Evolutionary conservation across 2,329 filamentous ascomycete species (phyloP), one percentile per base, ranked within the genome.

Genomic region (Penicillium sp.): DNA sequence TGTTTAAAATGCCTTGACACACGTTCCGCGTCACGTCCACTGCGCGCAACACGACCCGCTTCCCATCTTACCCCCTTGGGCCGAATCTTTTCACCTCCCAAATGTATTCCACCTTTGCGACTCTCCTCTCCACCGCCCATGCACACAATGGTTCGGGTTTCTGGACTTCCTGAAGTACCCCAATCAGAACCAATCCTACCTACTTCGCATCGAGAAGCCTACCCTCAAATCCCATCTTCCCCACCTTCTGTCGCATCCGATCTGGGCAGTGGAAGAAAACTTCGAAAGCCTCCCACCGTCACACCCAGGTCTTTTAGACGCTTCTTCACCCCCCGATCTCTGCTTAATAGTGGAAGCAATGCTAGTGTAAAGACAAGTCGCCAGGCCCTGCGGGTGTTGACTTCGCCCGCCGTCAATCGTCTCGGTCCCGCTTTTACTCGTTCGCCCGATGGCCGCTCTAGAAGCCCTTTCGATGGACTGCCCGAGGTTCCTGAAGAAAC

Each of bases 251-350:
- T 75, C 59, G 68, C 69, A 53, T 76, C 73, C 33, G 73, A 75
- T 65, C 65, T 67, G 63, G 73, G 68, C 27, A 57, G 66, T 56
- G 67, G 72, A 53, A 73, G 70, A 56, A 76, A 75, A 63, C 70
- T 68, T 52, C 74, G 73, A 66, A 79, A 77, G 59, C 75, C 75
- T 49, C 79, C 79, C 45, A 75, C 79, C 27, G 74, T 82, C 33
- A 81, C 79, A 13, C 79, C 79, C n/a, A 74, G 79, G 48, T 78
- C 79, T n/a, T 81, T 82, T 57, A 75, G 72, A 52, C 73, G 75
- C 35, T 82, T 82, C 62, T 82, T 82, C 59, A 81, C 79, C n/a
- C 79, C 79, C 35, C 73, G 77, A 27, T 77, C 76, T 52, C 65
- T 77, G 43, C 66, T 77, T 27, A 70, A 72, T 60, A 68, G 64